Conservation (phyloP, 2,329 filamentous ascomycete species). For the Diaporthe velutina region DNA sequence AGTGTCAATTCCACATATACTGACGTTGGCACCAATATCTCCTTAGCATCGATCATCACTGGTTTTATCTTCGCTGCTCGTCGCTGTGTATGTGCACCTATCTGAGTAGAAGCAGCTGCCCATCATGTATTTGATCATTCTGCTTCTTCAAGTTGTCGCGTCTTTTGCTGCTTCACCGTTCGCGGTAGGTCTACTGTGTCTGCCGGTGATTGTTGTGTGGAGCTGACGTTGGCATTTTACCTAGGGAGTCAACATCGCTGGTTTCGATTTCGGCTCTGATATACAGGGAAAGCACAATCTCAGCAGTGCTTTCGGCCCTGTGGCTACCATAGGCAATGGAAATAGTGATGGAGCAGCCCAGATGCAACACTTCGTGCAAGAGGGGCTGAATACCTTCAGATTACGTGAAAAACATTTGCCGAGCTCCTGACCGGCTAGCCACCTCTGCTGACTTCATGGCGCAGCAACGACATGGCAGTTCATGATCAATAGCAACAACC, state of each 20-base stretch:
- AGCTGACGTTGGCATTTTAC: neutral
- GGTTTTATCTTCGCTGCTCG: neutral
- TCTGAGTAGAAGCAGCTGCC: neutral
- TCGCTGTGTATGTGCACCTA: neutral
- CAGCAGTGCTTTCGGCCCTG: slow-evolving; percentile 49
- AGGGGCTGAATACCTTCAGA: slow-evolving; percentile 68
- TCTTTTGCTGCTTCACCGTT: slow-evolving; percentile 27
- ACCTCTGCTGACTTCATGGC: neutral
- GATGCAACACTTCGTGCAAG: slow-evolving; percentile 69
- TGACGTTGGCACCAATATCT: neutral
- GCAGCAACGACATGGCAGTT: slow-evolving; percentile 68
- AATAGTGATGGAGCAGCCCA: slow-evolving; percentile 58
- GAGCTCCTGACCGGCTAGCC: neutral
- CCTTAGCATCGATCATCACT: neutral
- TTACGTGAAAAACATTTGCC: slow-evolving; percentile 47
- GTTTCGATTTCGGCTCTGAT: slow-evolving; percentile 61
- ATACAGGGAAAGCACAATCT: slow-evolving; percentile 55
- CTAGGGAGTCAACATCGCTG: slow-evolving; percentile 57
- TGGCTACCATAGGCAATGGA: slow-evolving; percentile 44
- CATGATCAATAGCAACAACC: slow-evolving; percentile 63
- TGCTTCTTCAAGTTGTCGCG: neutral
- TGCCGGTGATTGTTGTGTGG: neutral
- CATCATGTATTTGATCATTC: slow-evolving; percentile 1
- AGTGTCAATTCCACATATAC: neutral
- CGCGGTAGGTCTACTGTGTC: slow-evolving; percentile 1